A percentile compares a stretch with the other conserved stretches of the same genome.
phyloP scores from a whole-genome alignment of 208 protist genomes.

The Phytomonas francai region DNA sequence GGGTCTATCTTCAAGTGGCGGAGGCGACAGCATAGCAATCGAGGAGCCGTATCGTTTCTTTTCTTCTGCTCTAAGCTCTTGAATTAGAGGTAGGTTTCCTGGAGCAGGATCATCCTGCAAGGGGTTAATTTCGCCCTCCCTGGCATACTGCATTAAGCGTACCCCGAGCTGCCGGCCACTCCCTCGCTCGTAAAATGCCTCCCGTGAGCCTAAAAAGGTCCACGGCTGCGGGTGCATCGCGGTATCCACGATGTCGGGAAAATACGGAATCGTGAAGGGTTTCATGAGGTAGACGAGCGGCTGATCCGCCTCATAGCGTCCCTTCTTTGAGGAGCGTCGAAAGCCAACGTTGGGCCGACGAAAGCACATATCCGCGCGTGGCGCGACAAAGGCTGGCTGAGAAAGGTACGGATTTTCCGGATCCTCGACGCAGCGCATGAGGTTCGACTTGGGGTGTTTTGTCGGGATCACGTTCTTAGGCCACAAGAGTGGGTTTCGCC shows the following conservation, averaged over 20 bases:
- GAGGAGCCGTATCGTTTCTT: conserved; percentile 37
- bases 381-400: conserved; percentile 71
- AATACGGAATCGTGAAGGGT: conserved; percentile 82
- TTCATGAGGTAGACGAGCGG: conserved; percentile 50
- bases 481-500: conserved; percentile 81
- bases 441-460: conserved; percentile 74
- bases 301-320: conserved; percentile 73
- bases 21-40: conserved; percentile 68
- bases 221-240: conserved; percentile 75
- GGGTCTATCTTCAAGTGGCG: conserved; percentile 9
- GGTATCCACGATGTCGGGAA: conserved; percentile 83
- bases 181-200: conserved; percentile 68
- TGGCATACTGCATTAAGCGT: conserved; percentile 45
- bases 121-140: conserved; percentile 35
- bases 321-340: conserved; percentile 51
- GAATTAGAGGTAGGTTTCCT: conserved; percentile 31
- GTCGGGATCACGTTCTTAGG: conserved; percentile 74
- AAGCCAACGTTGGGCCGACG: conserved; percentile 63
- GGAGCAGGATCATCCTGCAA: conserved; percentile 58
- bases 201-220: conserved; percentile 77
- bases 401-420: conserved; percentile 79
- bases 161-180: conserved; percentile 58
- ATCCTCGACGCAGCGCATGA: conserved; percentile 83
- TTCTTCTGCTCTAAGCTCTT: conserved; percentile 49
- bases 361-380: conserved; percentile 82